Conservation (phyloP, 139 green algal species). For the Trebouxia sp. region DNA sequence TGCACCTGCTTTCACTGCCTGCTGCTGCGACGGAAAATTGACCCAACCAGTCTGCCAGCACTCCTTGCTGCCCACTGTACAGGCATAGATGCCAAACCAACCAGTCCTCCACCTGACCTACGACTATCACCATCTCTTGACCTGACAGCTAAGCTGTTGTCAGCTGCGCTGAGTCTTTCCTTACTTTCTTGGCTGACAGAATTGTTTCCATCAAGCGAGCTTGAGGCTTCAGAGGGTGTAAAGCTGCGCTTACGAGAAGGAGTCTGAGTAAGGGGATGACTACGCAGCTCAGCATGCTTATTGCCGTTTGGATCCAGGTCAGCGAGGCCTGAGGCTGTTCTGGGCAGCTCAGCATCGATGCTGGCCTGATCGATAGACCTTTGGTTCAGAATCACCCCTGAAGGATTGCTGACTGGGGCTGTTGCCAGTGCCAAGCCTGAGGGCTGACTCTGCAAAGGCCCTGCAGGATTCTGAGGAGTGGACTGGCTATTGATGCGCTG, state of each 20-base stretch:
- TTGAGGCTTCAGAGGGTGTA: neutral
- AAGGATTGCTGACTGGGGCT: neutral
- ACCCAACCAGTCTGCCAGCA: neutral
- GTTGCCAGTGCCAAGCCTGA: neutral
- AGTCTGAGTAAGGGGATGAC: neutral
- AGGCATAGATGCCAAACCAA: neutral
- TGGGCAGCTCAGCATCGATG: neutral
- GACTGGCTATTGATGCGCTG: slow-evolving; percentile 25
- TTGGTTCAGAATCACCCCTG: slow-evolving; percentile 10
- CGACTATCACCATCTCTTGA: neutral
- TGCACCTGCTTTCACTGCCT: neutral
- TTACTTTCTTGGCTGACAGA: neutral
- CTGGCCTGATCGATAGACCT: neutral
- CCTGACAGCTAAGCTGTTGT: neutral
- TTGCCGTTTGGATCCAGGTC: neutral
- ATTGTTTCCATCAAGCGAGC: neutral
- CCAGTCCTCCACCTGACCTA: neutral
- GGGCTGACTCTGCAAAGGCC: neutral
- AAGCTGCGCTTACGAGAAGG: slow-evolving; percentile 28
- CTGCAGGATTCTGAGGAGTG: slow-evolving; percentile 20
- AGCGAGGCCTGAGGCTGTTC: neutral
- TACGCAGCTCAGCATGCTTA: neutral
- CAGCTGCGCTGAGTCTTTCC: no score
- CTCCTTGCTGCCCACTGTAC: slow-evolving; percentile 10
- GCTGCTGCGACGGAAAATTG: neutral